phyloP scores from a whole-genome alignment of 306 rosid species.

The Fragaria ananassa region DNA sequence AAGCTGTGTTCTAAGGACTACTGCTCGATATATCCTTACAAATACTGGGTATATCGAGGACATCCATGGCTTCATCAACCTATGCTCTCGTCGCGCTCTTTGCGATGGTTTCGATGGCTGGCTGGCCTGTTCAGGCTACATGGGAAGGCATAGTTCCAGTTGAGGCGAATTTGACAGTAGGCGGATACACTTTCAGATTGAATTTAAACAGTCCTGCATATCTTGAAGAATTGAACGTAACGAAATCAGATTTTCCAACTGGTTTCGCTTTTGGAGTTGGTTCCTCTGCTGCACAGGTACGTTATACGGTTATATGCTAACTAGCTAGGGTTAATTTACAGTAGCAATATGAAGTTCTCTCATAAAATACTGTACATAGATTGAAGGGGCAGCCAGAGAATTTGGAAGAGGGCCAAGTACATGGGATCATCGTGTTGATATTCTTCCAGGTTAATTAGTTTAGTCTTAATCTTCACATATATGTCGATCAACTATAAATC shows the following conservation, averaged over 20 bases:
- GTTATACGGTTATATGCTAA: neutral
- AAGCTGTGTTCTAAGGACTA: neutral
- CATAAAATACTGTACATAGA: neutral
- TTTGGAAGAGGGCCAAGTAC: constrained; percentile 8
- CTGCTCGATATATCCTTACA: neutral
- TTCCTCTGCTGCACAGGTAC: neutral
- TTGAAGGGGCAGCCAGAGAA: constrained; percentile 6
- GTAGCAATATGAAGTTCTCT: neutral
- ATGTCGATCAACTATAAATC: too few relatives aligned
- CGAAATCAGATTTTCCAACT: neutral
- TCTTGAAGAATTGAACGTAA: neutral
- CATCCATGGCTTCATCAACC: neutral
- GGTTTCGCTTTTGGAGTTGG: neutral
- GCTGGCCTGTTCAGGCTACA: neutral
- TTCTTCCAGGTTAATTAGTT: constrained; percentile 1
- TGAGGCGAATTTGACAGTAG: neutral
- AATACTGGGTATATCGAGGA: neutral
- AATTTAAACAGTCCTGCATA: neutral
- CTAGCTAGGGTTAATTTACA: too few relatives aligned
- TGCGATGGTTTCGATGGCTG: neutral
- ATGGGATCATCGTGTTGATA: constrained; percentile 7
- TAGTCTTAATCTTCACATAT: neutral
- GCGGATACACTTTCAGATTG: neutral
- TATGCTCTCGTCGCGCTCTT: too few relatives aligned
- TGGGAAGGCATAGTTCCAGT: neutral